phyloP scores from a whole-genome alignment of 2,329 filamentous ascomycete genomes.

The Beauveria caledonica region DNA sequence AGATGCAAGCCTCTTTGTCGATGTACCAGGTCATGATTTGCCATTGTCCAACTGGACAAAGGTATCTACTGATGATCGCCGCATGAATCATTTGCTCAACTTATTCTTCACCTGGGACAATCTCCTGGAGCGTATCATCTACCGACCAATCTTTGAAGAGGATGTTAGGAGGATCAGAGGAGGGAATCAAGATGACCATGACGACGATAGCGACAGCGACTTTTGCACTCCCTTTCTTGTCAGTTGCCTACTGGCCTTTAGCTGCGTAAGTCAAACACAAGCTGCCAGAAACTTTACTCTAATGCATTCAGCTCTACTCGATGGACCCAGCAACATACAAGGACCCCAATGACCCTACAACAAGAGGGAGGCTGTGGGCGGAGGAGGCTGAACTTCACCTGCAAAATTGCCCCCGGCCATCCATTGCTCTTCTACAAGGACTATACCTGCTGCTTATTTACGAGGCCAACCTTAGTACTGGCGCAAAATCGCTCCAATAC shows the following conservation, averaged over 20 bases:
- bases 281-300: neutral
- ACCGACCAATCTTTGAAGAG: neutral
- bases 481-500: neutral
- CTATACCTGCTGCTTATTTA: neutral
- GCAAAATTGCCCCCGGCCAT: neutral
- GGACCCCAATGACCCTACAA: neutral
- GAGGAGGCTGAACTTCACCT: neutral
- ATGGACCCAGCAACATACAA: neutral
- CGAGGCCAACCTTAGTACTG: neutral
- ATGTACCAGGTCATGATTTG: neutral
- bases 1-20: neutral
- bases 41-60: neutral
- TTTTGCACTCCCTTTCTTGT: neutral
- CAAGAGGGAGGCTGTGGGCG: neutral
- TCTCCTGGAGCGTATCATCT: neutral
- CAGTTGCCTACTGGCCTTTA: neutral
- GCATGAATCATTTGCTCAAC: neutral
- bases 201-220: neutral
- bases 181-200: neutral
- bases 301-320: neutral
- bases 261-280: neutral
- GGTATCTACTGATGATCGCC: neutral
- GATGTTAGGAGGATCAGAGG: neutral
- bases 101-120: neutral
- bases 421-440: neutral